Conservation (phyloP, 2,329 filamentous ascomycete species). For the Colletotrichum gigasporum region DNA sequence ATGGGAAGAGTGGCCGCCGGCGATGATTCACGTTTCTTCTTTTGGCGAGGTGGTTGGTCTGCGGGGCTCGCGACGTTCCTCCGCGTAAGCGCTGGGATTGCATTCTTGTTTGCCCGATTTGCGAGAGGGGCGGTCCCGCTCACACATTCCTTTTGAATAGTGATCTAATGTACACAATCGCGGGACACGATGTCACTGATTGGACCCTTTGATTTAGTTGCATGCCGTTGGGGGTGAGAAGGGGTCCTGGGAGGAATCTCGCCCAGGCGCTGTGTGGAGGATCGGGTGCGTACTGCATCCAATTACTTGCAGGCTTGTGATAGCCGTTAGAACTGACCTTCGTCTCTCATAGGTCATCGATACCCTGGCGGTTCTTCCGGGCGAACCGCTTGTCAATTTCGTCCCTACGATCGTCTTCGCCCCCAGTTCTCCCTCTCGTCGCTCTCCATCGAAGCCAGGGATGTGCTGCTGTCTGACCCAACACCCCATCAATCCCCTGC, state of each 20-base stretch:
- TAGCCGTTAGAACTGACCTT: background rate
- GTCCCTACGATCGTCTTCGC: too few relatives aligned
- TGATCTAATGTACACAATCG: background rate
- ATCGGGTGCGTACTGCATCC: slow-evolving; percentile 2
- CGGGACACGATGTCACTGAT: background rate
- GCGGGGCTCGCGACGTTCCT: background rate
- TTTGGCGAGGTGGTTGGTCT: background rate
- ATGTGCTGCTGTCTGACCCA: too few relatives aligned
- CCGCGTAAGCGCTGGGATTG: background rate
- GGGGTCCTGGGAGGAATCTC: background rate
- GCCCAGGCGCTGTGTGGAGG: background rate
- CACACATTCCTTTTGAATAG: too few relatives aligned
- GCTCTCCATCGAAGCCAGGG: background rate
- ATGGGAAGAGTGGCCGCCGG: background rate
- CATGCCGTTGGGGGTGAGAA: background rate
- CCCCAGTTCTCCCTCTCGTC: too few relatives aligned
- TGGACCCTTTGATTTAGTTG: background rate
- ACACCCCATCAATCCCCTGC: background rate
- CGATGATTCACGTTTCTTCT: background rate
- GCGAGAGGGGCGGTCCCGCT: background rate
- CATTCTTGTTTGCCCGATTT: background rate
- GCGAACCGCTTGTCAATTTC: too few relatives aligned
- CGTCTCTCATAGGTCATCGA: too few relatives aligned
- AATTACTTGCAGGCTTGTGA: background rate
- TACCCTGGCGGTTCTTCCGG: background rate